Evolutionary conservation across 345 rosid genomes (phyloP), one percentile per base, ranked within the genome.

Genomic region (Combretum micranthum): DNA sequence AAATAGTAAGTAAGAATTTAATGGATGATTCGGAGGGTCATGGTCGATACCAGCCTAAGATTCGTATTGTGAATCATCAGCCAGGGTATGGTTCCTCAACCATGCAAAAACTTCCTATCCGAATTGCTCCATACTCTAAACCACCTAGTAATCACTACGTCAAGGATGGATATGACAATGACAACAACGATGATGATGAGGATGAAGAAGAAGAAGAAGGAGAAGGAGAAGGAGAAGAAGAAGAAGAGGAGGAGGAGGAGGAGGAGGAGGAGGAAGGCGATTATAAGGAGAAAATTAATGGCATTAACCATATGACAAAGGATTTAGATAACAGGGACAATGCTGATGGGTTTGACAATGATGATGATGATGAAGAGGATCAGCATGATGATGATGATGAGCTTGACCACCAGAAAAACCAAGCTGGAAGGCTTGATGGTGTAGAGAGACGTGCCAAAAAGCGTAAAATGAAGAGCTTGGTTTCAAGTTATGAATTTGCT

Each of bases 1-100:
- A 43, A 17, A 14, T 46, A 57, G 18, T 57, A 12, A 8, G 18
- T 43, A 32, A 54, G 72, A 76, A 56, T 72, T 20, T 56, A 79
- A 93, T 93, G 99, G 97, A 78, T 64, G 86, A 82, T 49, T 73
- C 70, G 21, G 91, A 85, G 69, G 94, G 85, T 55, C 86, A 87
- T 69, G 83, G 77, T 1, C 76, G 90, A 68, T 88, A 81, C 65
- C 81, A 87, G 1, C 75, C 75, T 53, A 83, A 88, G 52, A 60
- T 68, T 1, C 83, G 77, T 67, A 79, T 71, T 43, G 59, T 63
- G 17, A 69, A 58, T 75, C 73, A 71, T 57, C 75, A 63, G 52
- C 80, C 63, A 57, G 71, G 67, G 42, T 78, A 70, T 55, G 75
- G 72, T 55, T 72, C 87, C 50, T 72, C 69, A 0, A 75, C 64